A percentile compares a stretch with the other conserved stretches of the same genome.
Conservation (phyloP, 192 early-diverging fungal species). For the Piromyces finnis region DNA sequence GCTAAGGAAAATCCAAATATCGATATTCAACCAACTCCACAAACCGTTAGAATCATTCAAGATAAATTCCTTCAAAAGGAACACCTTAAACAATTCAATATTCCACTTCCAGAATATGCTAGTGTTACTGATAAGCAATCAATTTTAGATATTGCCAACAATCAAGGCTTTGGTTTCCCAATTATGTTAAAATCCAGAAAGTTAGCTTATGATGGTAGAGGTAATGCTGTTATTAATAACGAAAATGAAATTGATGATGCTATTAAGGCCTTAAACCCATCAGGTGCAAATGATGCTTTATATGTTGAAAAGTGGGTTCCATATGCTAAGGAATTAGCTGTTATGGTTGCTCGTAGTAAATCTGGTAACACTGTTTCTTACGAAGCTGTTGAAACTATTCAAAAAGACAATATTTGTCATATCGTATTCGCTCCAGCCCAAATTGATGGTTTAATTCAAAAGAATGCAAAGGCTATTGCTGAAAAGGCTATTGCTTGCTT, state of each 20-base stretch:
- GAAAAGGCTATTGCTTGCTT: conserved; percentile 58
- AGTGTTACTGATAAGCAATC: conserved; percentile 19
- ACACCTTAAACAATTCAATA: conserved; percentile 38
- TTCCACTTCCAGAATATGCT: conserved; percentile 55
- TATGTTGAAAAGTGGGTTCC: conserved; percentile 91
- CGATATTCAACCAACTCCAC: conserved; percentile 61
- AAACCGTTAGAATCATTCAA: conserved; percentile 76
- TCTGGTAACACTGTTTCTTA: conserved; percentile 64
- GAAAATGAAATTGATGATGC: conserved; percentile 45
- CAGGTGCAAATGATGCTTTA: conserved; percentile 36
- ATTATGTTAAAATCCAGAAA: conserved; percentile 91
- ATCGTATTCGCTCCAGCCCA: conserved; percentile 92
- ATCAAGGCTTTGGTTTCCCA: conserved; percentile 65
- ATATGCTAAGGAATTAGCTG: conserved; percentile 84
- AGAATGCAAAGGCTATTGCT: conserved; percentile 60
- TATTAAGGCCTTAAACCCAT: conserved; percentile 34
- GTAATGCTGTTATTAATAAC: conserved; percentile 74
- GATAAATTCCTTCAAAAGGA: conserved; percentile 90
- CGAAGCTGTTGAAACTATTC: conserved; percentile 91
- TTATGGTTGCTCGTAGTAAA: conserved; percentile 83
- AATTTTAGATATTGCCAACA: conserved; percentile 24
- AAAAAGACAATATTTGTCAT: conserved; percentile 92
- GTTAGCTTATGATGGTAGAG: conserved; percentile 87
- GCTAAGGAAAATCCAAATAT: conserved; percentile 14
- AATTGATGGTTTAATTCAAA: conserved; percentile 59